These are phyloP conservation scores for Kondoa malvinella DNA, from an alignment of 768 basidiomycete genomes.

Conservation along the genomic window DNA sequence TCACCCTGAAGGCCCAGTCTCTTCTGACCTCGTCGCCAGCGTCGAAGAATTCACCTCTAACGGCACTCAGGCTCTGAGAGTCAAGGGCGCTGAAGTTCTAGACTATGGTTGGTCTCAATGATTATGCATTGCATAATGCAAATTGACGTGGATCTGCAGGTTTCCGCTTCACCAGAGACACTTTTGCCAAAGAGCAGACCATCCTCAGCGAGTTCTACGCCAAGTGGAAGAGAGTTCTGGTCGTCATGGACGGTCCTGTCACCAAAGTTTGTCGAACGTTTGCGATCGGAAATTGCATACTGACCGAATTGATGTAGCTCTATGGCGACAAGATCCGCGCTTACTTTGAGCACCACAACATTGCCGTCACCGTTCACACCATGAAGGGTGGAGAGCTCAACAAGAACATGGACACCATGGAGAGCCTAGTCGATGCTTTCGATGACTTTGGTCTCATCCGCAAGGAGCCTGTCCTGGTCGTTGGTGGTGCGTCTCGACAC, in stretches of 20 bases:
- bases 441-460: conserved; percentile 33
- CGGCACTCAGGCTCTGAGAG: background rate
- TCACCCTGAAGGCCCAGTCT: background rate
- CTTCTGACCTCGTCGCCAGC: background rate
- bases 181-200: conserved; percentile 4
- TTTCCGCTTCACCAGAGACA: background rate
- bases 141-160: background rate
- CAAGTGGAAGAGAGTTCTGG: conserved; percentile 31
- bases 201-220: conserved; percentile 31
- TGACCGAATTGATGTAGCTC: conserved; percentile 21
- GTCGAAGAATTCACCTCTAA: background rate
- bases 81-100: background rate
- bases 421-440: conserved; percentile 33
- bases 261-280: background rate
- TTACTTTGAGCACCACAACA: conserved; percentile 31
- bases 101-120: background rate
- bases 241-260: conserved; percentile 32
- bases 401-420: conserved; percentile 35
- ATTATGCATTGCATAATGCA: background rate
- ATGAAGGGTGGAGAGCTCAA: conserved; percentile 33
- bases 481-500: conserved; percentile 32
- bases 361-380: conserved; percentile 30
- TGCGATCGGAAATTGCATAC: background rate
- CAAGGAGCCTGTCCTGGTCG: conserved; percentile 32
- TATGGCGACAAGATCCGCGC: conserved; percentile 29